Conservation (phyloP, 108 stramenopile genomes). For the Skeletonema potamos region DNA sequence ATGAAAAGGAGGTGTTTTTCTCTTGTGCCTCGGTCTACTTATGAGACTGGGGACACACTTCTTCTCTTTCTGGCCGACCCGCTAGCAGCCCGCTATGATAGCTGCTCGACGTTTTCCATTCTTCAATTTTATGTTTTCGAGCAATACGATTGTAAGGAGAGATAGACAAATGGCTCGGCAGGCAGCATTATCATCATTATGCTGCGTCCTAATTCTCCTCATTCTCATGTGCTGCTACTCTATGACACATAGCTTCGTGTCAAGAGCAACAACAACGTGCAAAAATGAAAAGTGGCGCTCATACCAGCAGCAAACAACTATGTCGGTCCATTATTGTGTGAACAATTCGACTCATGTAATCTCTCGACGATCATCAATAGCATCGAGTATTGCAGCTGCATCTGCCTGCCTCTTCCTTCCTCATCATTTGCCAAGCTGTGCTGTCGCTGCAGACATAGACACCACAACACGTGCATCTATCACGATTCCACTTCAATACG, state of each 20-base stretch:
- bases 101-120: no score
- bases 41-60: no score
- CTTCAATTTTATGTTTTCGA: no score
- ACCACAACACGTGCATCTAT: not conserved
- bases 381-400: not conserved
- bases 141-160: not conserved
- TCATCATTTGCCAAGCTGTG: not conserved
- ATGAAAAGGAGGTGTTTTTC: no score
- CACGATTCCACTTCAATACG: conserved; percentile 26
- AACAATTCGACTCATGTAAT: not conserved
- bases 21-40: no score
- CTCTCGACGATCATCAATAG: not conserved
- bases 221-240: no score
- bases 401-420: not conserved
- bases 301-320: not conserved
- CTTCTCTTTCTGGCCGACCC: no score
- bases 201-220: not conserved
- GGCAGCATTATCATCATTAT: not conserved
- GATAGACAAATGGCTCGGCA: not conserved
- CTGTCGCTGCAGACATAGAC: not conserved
- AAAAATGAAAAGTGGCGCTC: not conserved
- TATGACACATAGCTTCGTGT: not conserved
- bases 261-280: not conserved
- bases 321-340: not conserved
- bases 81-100: no score